phyloP scores from a whole-genome alignment of 192 early-diverging fungal genomes.

The Podila epigama region DNA sequence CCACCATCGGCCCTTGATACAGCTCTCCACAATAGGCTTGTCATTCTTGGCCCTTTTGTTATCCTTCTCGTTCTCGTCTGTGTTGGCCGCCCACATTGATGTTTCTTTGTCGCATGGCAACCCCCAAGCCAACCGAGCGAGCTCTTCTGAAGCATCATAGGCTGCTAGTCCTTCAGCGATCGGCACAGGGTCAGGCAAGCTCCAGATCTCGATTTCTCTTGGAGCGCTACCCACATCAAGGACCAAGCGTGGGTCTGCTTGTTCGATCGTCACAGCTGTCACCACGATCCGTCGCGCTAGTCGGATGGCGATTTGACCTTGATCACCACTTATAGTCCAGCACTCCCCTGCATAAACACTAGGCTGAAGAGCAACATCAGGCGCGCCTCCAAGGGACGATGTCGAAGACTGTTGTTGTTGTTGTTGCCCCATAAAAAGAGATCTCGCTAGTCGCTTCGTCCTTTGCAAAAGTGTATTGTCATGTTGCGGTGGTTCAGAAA shows the following conservation, averaged over 20 bases:
- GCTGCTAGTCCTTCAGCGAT: not conserved
- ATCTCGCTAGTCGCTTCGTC: too few relatives aligned
- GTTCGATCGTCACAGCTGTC: constrained; percentile 69
- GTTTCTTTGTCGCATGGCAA: too few relatives aligned
- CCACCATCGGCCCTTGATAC: constrained; percentile 17
- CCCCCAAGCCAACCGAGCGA: too few relatives aligned
- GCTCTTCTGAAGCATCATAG: too few relatives aligned
- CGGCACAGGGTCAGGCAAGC: constrained; percentile 4
- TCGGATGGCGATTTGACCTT: constrained; percentile 66
- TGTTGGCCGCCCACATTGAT: too few relatives aligned
- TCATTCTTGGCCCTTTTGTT: not conserved
- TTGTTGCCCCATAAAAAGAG: too few relatives aligned
- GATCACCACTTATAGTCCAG: constrained; percentile 70
- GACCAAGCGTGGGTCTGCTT: constrained; percentile 61
- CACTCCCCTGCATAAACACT: constrained; percentile 68
- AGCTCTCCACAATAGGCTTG: not conserved
- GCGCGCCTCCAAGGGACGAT: constrained; percentile 6
- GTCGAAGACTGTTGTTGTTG: not conserved
- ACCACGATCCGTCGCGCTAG: constrained; percentile 62
- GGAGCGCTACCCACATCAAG: constrained; percentile 69
- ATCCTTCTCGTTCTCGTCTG: constrained; percentile 4
- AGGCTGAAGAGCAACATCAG: constrained; percentile 48
- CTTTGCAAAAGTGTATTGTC: too few relatives aligned
- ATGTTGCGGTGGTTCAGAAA: too few relatives aligned
- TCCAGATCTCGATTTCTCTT: constrained; percentile 72